Base-by-base conservation (phyloP, 208 protist species). In the Naegleria gruberi region DNA sequence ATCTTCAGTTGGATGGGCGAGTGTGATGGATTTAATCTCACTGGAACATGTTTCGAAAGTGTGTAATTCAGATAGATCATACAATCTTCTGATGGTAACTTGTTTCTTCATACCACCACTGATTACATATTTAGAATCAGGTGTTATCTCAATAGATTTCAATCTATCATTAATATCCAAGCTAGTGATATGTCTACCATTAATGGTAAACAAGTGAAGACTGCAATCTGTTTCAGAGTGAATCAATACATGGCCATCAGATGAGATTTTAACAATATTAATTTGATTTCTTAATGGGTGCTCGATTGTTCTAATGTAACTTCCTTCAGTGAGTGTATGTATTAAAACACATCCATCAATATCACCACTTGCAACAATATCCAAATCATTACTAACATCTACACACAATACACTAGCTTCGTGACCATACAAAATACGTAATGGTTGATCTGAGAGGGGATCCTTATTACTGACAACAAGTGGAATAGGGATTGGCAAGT, bases 51-150 rank as follows among this genome's bases (percentile, higher is more conserved):
- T 45, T 88, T 88, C 45, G 8, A 88, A 88, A 43, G 45, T n/a
- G 46, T 88, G 84, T 42, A 88, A 65, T 30, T 88, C 45, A 3
- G 5, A 7, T 8, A 88, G 46, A 65, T 88, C 84, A 88, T 65
- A 88, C 19, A 88, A 15, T 42, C 45, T 34, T 65, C 45, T n/a
- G 19, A 88, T 65, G 0, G 34, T 42, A 30, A 88, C 19, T 43
- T 23, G 23, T 65, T 42, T 88, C 5, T 88, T 88, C 5, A 40
- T 89, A 6, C 86, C 86, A 46, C 86, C 86, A 77, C 17, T 23
- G 19, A 89, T 77, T 17, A 77, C 34, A 45, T 89, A 89, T 46
- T 89, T 89, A 34, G 47, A 26, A 81, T 89, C 40, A 46, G 17
- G 51, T 23, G 51, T 77, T 46, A 89, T 46, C 1, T 34, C 17